phyloP scores from a whole-genome alignment of 208 protist species.

The Trypanosoma melophagium region DNA sequence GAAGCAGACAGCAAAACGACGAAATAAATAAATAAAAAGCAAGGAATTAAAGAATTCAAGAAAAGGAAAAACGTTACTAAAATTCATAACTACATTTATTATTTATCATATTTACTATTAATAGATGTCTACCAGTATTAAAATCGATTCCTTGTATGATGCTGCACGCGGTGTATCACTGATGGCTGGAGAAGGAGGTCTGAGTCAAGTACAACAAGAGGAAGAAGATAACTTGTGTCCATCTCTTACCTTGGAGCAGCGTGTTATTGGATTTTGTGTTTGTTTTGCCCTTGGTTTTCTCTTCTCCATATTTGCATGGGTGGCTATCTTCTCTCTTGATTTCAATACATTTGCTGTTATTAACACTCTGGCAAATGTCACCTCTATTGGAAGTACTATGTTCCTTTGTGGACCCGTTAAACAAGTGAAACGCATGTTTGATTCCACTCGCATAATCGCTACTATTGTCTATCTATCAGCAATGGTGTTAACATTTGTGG shows the following conservation, averaged over 20 bases:
- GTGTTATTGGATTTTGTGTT: constrained; percentile 51
- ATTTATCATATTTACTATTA: too few relatives aligned
- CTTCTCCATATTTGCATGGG: constrained; percentile 58
- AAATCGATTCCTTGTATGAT: constrained; percentile 15
- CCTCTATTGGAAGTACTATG: constrained; percentile 53
- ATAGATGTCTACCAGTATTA: constrained; percentile 3
- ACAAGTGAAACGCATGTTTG: constrained; percentile 72
- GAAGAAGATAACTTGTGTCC: constrained; percentile 33
- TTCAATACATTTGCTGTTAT: constrained; percentile 59
- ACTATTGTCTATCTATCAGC: constrained; percentile 53
- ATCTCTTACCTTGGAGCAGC: constrained; percentile 54
- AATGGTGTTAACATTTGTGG: constrained; percentile 61
- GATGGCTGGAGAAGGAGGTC: constrained; percentile 8
- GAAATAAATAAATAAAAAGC: too few relatives aligned
- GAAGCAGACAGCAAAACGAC: too few relatives aligned
- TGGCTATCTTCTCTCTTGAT: constrained; percentile 52
- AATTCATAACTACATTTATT: too few relatives aligned
- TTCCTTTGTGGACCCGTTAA: constrained; percentile 64
- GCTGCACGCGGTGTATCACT: constrained; percentile 25
- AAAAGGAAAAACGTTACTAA: too few relatives aligned
- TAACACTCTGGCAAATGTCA: constrained; percentile 58
- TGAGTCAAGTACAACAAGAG: constrained; percentile 8
- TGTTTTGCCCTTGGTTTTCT: constrained; percentile 47
- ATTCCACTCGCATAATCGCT: constrained; percentile 44
- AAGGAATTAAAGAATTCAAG: too few relatives aligned